phyloP scores from a whole-genome alignment of 805 yeast genomes.

The Pichia rugopelliculosa region DNA sequence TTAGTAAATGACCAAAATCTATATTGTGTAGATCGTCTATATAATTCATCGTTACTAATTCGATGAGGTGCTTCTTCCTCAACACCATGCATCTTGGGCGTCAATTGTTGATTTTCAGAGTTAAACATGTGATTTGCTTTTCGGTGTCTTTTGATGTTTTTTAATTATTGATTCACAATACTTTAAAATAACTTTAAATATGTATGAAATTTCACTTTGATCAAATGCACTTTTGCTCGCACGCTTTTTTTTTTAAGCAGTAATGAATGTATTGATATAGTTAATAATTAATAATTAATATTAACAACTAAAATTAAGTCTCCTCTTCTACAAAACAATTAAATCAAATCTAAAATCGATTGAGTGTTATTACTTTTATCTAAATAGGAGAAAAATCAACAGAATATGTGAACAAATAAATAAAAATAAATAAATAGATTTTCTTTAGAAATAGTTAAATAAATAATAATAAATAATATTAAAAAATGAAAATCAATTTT shows the following conservation, averaged over 20 bases:
- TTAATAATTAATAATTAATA: too few relatives aligned
- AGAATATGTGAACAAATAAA: background rate
- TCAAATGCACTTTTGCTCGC: too few relatives aligned
- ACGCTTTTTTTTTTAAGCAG: too few relatives aligned
- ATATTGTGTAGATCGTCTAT: conserved; percentile 80
- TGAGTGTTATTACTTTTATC: background rate
- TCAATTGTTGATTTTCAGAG: background rate
- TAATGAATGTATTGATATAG: too few relatives aligned
- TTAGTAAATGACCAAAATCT: conserved; percentile 76
- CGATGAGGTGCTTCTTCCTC: conserved; percentile 15
- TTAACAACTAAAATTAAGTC: too few relatives aligned
- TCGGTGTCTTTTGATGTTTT: too few relatives aligned
- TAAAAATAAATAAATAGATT: background rate
- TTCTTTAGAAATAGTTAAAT: background rate
- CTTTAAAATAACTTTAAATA: too few relatives aligned
- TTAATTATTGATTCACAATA: too few relatives aligned
- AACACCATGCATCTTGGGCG: conserved; percentile 8
- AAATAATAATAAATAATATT: background rate
- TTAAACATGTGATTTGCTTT: background rate
- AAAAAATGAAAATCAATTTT: conserved; percentile 7
- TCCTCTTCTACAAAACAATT: too few relatives aligned
- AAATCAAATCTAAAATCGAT: background rate
- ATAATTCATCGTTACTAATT: conserved; percentile 76
- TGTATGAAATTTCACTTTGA: too few relatives aligned
- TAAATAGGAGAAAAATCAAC: background rate